phyloP scores from a whole-genome alignment of 768 basidiomycete genomes.

The Boletus rubescentipes region DNA sequence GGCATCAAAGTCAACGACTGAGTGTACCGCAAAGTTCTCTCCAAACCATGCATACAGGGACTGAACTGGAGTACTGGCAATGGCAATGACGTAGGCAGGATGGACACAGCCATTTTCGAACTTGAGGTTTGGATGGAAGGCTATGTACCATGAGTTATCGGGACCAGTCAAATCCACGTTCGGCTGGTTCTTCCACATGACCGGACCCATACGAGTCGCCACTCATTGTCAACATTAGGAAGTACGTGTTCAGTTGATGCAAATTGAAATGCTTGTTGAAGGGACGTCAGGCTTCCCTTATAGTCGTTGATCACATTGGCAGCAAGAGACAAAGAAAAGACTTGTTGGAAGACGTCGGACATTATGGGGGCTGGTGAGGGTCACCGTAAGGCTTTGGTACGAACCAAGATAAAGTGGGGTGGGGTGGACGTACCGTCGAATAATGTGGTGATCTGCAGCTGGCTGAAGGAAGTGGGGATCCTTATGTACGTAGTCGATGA shows the following conservation, averaged over 20 bases:
- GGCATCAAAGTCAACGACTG: slow-evolving; percentile 7
- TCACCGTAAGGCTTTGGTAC: too few relatives aligned
- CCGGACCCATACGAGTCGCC: slow-evolving; percentile 14
- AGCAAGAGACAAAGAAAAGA: slow-evolving; percentile 7
- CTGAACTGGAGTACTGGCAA: slow-evolving; percentile 6
- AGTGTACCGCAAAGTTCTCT: slow-evolving; percentile 5
- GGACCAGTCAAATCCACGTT: not conserved
- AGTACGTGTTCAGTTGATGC: too few relatives aligned
- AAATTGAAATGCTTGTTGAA: not conserved
- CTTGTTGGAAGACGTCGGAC: slow-evolving; percentile 20
- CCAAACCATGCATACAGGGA: not conserved
- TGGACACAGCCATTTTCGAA: slow-evolving; percentile 13
- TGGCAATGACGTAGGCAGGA: slow-evolving; percentile 11
- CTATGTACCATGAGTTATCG: slow-evolving; percentile 18
- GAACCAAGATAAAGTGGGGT: too few relatives aligned
- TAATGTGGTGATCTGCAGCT: too few relatives aligned
- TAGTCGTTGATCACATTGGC: not conserved
- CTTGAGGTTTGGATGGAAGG: slow-evolving; percentile 1
- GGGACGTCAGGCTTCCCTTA: not conserved
- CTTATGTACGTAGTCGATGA: too few relatives aligned
- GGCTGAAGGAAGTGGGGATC: too few relatives aligned
- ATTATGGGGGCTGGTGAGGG: not conserved
- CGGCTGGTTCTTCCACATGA: slow-evolving; percentile 14
- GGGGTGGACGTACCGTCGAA: too few relatives aligned
- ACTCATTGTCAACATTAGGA: not conserved